Percentiles rank a stretch among this genome's conserved stretches.
phyloP scores from a whole-genome alignment of 768 basidiomycete genomes.

The Trametes punicea region DNA sequence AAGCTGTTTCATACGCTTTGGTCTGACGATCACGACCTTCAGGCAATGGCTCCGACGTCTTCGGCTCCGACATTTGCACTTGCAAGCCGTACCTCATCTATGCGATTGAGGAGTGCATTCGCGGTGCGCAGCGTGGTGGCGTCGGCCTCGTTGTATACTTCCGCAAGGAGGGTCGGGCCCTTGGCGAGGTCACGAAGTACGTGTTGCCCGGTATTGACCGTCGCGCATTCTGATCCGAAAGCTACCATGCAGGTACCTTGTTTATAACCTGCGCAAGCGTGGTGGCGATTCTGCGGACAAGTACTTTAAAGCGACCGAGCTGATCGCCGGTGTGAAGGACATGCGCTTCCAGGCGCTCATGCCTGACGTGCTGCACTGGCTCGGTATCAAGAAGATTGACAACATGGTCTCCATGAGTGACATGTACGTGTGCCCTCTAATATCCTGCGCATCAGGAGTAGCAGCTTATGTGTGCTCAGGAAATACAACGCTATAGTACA shows the following conservation, averaged over 20 bases:
- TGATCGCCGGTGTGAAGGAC: conserved; percentile 92
- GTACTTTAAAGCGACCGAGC: conserved; percentile 92
- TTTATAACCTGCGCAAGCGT: conserved; percentile 95
- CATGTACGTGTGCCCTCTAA: conserved; percentile 44
- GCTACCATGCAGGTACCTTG: conserved; percentile 62
- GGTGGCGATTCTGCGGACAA: conserved; percentile 89
- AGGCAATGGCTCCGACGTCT: conserved; percentile 95
- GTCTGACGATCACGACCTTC: background rate
- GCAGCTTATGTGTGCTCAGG: conserved; percentile 35
- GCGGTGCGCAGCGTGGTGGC: conserved; percentile 77
- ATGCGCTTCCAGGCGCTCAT: conserved; percentile 95
- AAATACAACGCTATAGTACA: conserved; percentile 95
- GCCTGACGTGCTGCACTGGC: conserved; percentile 95
- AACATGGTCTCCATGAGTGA: conserved; percentile 91
- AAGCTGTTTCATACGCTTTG: background rate
- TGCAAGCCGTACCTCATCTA: conserved; percentile 92
- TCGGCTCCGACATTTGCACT: conserved; percentile 89
- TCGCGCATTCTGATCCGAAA: background rate
- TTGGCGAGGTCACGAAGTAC: conserved; percentile 91
- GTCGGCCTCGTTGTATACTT: conserved; percentile 94
- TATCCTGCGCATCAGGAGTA: background rate
- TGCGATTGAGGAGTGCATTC: conserved; percentile 92
- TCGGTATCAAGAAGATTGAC: conserved; percentile 87
- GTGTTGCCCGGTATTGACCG: conserved; percentile 24
- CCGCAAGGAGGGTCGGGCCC: conserved; percentile 88